phyloP scores from a whole-genome alignment of 163 green algal genomes.

The Trebouxia gelatinosa region DNA sequence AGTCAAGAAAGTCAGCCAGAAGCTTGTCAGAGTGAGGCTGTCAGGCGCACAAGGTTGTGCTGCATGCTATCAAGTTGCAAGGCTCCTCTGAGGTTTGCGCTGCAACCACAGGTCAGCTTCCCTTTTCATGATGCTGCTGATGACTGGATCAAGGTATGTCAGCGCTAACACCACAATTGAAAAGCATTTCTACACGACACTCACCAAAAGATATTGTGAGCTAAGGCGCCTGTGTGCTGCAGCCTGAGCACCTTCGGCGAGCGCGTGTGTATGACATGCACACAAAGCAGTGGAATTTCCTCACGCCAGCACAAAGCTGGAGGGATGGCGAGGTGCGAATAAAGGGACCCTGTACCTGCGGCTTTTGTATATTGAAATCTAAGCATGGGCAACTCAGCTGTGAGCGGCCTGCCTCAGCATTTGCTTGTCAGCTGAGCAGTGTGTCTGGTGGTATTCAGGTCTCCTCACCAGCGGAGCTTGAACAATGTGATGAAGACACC shows the following conservation, averaged over 20 bases:
- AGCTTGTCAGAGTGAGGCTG: neutral
- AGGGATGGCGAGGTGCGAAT: slow-evolving; percentile 14
- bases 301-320: slow-evolving; percentile 15
- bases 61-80: neutral
- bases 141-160: slow-evolving; percentile 19
- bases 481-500: slow-evolving; percentile 22
- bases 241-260: slow-evolving; percentile 10
- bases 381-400: neutral
- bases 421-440: neutral
- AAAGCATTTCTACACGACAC: neutral
- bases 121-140: slow-evolving; percentile 22
- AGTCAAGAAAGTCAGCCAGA: slow-evolving; percentile 21
- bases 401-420: neutral
- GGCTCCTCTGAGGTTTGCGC: neutral
- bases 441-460: slow-evolving; percentile 1
- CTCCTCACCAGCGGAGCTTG: slow-evolving; percentile 13
- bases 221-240: neutral
- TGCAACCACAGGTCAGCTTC: neutral
- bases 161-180: neutral
- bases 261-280: slow-evolving; percentile 10
- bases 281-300: neutral
- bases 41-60: neutral
- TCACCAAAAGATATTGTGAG: neutral
- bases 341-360: neutral
- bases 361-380: neutral